Evolutionary conservation across 2,329 filamentous ascomycete genomes (phyloP).

Genomic region (Leptodontidium sp.): DNA sequence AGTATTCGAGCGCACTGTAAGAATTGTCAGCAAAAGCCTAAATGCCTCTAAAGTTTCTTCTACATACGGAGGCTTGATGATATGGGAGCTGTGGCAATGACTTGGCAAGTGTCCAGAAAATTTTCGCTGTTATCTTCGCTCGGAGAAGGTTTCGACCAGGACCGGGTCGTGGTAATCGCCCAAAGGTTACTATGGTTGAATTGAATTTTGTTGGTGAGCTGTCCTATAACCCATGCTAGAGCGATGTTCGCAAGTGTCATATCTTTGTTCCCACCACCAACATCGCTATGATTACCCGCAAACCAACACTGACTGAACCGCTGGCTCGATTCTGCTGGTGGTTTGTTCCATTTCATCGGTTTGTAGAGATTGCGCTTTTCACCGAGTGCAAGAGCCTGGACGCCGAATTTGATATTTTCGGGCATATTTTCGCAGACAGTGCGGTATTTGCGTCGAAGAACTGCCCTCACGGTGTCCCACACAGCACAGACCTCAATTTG

Average conservation of each 20-base stretch:
- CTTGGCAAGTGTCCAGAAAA: not conserved
- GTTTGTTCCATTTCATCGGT: conserved; percentile 47
- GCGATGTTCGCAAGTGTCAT: conserved; percentile 53
- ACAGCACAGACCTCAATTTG: conserved; percentile 24
- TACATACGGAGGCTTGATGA: conserved; percentile 5
- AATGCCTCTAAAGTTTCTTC: not conserved
- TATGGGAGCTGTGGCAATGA: conserved; percentile 12
- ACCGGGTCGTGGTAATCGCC: conserved; percentile 21
- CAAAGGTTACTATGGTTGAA: conserved; percentile 17
- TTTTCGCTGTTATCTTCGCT: not conserved
- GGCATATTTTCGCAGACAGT: conserved; percentile 9
- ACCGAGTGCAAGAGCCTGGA: conserved; percentile 56
- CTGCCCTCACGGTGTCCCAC: conserved; percentile 25
- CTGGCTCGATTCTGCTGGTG: not conserved
- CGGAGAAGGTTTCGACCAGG: conserved; percentile 23
- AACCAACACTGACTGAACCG: conserved; percentile 52
- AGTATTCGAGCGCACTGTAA: conserved; percentile 2
- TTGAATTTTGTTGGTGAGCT: conserved; percentile 19
- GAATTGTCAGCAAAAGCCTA: not conserved
- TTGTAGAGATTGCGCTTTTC: conserved; percentile 50
- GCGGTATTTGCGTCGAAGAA: not conserved
- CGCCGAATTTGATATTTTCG: conserved; percentile 52
- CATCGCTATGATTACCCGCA: conserved; percentile 53
- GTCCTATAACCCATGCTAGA: conserved; percentile 55
- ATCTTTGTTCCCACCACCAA: conserved; percentile 55